Evolutionary conservation across 805 yeast species (phyloP).

Genomic region (Komagataella kurtzmanii): DNA sequence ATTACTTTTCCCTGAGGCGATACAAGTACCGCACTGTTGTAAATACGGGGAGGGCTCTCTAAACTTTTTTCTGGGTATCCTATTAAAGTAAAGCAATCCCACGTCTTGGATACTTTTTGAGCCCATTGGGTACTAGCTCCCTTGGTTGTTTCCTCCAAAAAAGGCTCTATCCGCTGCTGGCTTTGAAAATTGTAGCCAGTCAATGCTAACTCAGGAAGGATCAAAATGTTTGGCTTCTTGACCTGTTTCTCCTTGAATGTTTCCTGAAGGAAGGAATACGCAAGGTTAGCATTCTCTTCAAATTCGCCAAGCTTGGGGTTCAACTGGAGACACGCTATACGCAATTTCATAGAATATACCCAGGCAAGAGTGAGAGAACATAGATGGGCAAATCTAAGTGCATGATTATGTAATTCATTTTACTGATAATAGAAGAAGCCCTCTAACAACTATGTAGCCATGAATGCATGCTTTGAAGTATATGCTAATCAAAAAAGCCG

Average conservation of each 20-base stretch:
- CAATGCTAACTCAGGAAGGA: constrained; percentile 74
- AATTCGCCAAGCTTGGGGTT: constrained; percentile 52
- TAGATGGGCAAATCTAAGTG: background rate
- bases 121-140: constrained; percentile 50
- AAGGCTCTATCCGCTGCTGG: constrained; percentile 38
- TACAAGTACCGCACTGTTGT: constrained; percentile 62
- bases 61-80: constrained; percentile 64
- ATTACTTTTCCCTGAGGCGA: constrained; percentile 43
- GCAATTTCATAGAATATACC: constrained; percentile 24
- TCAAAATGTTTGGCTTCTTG: constrained; percentile 44
- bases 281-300: constrained; percentile 36
- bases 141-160: constrained; percentile 27
- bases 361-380: background rate
- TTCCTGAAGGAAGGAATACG: constrained; percentile 24
- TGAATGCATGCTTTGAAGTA: too few species aligned
- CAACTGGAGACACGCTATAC: constrained; percentile 55
- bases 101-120: constrained; percentile 28
- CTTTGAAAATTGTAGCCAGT: constrained; percentile 68
- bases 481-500: too few species aligned
- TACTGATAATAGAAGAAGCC: background rate
- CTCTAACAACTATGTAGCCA: background rate
- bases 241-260: constrained; percentile 9
- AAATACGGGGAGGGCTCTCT: constrained; percentile 19
- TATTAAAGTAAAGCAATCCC: constrained; percentile 52
- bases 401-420: background rate